A percentile compares a stretch with the other conserved stretches of the same genome.
These are phyloP conservation scores for Stemphylium lycopersici DNA, from an alignment of 2,329 filamentous ascomycete genomes.

Conservation along the genomic window DNA sequence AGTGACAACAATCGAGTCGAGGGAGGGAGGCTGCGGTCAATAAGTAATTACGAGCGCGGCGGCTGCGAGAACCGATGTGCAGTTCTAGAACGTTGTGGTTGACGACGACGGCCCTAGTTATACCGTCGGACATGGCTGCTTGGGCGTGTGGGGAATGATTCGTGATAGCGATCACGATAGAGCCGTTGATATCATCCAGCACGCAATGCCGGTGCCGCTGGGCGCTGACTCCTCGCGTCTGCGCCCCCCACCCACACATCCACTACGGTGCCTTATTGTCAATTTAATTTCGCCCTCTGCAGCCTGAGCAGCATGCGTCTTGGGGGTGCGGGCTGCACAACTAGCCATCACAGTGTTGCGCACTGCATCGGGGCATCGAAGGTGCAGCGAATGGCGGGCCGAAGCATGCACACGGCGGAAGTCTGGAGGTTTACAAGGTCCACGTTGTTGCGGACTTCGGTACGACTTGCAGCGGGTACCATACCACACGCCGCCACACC, in stretches of 20 bases:
- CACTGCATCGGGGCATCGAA: no score
- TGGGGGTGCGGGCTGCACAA: no score
- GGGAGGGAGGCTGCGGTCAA: conserved; percentile 21
- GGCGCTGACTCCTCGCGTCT: conserved; percentile 25
- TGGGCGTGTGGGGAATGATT: conserved; percentile 34
- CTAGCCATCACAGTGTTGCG: no score
- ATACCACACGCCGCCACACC: conserved; percentile 11
- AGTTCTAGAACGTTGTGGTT: conserved; percentile 36
- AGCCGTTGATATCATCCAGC: conserved; percentile 39
- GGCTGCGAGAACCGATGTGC: conserved; percentile 18
- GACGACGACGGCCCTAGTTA: conserved; percentile 26
- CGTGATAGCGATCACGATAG: conserved; percentile 37
- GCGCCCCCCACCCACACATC: conserved; percentile 22
- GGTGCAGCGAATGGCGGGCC: conserved; percentile 30
- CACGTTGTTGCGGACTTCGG: conserved; percentile 27
- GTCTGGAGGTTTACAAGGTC: conserved; percentile 23
- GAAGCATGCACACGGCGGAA: conserved; percentile 11
- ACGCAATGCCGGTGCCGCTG: conserved; percentile 38
- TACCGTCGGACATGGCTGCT: conserved; percentile 28
- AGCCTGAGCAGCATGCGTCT: no score
- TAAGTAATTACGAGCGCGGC: conserved; percentile 31
- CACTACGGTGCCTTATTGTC: conserved; percentile 26
- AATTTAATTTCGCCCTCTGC: conserved; percentile 16
- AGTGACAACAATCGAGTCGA: not conserved
- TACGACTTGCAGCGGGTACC: conserved; percentile 25